A percentile compares a stretch with the other conserved stretches of the same genome.
phyloP scores from a whole-genome alignment of 768 basidiomycete species.

The Phallus indusiatus region DNA sequence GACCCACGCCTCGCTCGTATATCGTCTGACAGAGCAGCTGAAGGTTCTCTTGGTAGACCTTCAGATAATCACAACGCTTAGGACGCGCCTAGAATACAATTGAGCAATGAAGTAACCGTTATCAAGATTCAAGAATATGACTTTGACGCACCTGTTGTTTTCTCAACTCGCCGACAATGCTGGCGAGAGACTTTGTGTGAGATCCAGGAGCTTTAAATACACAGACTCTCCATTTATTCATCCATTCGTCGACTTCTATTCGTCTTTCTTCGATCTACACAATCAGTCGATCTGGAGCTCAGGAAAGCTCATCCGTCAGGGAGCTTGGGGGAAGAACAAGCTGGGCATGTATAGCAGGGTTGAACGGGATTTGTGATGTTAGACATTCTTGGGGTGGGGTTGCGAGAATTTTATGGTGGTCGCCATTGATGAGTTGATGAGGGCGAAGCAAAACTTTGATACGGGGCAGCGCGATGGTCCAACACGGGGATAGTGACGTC shows the following conservation, averaged over 20 bases:
- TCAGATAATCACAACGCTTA: conserved; percentile 54
- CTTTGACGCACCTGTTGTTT: conserved; percentile 39
- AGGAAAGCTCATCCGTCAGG: conserved; percentile 70
- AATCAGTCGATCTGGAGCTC: conserved; percentile 63
- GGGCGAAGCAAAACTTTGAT: not conserved
- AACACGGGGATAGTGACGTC: too few relatives aligned
- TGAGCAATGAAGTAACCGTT: not conserved
- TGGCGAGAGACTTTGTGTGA: conserved; percentile 56
- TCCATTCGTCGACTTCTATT: conserved; percentile 70
- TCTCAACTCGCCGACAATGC: conserved; percentile 55
- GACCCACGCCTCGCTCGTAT: conserved; percentile 61
- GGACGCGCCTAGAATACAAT: conserved; percentile 40
- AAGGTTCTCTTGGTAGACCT: conserved; percentile 68
- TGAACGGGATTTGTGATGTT: conserved; percentile 69
- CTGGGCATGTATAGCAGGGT: conserved; percentile 75
- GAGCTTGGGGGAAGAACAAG: conserved; percentile 75
- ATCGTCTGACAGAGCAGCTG: conserved; percentile 70
- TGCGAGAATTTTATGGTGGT: conserved; percentile 32
- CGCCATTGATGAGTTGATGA: conserved; percentile 8
- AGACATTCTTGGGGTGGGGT: conserved; percentile 71
- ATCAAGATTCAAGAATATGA: too few relatives aligned
- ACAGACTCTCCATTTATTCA: conserved; percentile 60
- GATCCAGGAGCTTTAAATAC: conserved; percentile 60
- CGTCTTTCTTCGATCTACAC: conserved; percentile 60
- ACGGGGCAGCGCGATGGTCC: not conserved